Conservation (phyloP, 2,329 filamentous ascomycete species). For the Cladosporium austrohemisphaericum region DNA sequence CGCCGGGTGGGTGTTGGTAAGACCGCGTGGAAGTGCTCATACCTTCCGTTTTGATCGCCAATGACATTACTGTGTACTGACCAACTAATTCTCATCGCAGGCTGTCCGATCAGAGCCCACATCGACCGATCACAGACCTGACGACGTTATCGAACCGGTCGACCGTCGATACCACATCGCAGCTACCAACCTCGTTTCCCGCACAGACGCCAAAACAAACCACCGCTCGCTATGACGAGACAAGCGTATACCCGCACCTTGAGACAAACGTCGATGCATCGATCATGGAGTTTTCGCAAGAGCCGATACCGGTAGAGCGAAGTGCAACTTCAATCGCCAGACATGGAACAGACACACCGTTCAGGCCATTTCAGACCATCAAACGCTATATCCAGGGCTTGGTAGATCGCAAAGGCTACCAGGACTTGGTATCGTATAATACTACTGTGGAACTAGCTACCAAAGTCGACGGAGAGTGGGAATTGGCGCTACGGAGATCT, state of each 20-base stretch:
- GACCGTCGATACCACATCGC: neutral
- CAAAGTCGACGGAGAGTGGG: constrained; percentile 36
- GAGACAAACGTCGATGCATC: constrained; percentile 61
- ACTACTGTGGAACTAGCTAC: constrained; percentile 60
- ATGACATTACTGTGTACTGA: neutral
- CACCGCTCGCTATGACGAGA: constrained; percentile 53
- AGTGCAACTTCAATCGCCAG: constrained; percentile 42
- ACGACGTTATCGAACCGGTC: neutral
- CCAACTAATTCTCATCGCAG: neutral
- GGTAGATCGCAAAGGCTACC: constrained; percentile 52
- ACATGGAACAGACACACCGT: constrained; percentile 58
- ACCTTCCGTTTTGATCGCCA: constrained; percentile 31
- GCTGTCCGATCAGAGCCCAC: neutral
- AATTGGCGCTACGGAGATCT: constrained; percentile 18
- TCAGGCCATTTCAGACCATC: constrained; percentile 59
- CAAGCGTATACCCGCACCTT: constrained; percentile 59
- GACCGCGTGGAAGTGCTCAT: too few species aligned
- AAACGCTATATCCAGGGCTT: constrained; percentile 53
- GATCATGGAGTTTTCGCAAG: constrained; percentile 59
- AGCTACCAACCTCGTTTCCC: constrained; percentile 49
- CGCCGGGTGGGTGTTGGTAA: constrained; percentile 60
- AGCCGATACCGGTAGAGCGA: constrained; percentile 48
- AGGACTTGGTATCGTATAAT: constrained; percentile 51
- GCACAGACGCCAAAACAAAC: constrained; percentile 40
- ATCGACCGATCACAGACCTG: neutral